phyloP scores from a whole-genome alignment of 1,284 basidiomycete species.

The Polyporus tsugae region DNA sequence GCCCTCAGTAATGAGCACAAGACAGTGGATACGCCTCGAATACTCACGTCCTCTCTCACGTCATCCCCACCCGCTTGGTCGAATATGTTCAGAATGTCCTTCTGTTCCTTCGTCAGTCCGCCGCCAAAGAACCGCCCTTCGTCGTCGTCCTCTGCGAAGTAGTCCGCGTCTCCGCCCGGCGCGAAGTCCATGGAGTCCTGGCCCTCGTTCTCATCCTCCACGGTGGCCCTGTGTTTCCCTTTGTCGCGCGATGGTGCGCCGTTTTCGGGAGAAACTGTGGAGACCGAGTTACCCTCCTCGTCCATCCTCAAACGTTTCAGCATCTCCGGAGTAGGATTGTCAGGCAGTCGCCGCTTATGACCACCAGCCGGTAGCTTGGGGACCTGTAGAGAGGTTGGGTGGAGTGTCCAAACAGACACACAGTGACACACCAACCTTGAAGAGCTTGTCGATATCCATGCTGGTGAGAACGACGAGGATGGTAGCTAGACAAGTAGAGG shows the following conservation, averaged over 20 bases:
- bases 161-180: conserved; percentile 87
- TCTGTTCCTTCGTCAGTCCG: conserved; percentile 89
- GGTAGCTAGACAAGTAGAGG: not conserved
- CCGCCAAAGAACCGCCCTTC: conserved; percentile 95
- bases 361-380: conserved; percentile 72
- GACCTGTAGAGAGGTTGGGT: conserved; percentile 51
- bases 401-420: conserved; percentile 1
- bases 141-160: conserved; percentile 89
- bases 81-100: conserved; percentile 91
- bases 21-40: conserved; percentile 15
- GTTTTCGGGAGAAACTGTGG: conserved; percentile 2
- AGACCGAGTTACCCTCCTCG: not conserved
- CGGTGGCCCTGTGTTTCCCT: conserved; percentile 55
- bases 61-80: conserved; percentile 74
- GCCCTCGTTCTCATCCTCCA: conserved; percentile 62
- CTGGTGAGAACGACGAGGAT: not conserved
- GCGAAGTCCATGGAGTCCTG: conserved; percentile 68
- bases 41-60: conserved; percentile 72
- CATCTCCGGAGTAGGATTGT: conserved; percentile 83
- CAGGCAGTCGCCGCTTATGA: conserved; percentile 84
- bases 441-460: conserved; percentile 85
- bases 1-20: conserved; percentile 41
- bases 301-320: conserved; percentile 81
- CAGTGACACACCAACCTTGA: conserved; percentile 64
- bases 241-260: conserved; percentile 30